Evolutionary conservation across 345 rosid genomes (phyloP).

Genomic region (Heritiera littoralis): DNA sequence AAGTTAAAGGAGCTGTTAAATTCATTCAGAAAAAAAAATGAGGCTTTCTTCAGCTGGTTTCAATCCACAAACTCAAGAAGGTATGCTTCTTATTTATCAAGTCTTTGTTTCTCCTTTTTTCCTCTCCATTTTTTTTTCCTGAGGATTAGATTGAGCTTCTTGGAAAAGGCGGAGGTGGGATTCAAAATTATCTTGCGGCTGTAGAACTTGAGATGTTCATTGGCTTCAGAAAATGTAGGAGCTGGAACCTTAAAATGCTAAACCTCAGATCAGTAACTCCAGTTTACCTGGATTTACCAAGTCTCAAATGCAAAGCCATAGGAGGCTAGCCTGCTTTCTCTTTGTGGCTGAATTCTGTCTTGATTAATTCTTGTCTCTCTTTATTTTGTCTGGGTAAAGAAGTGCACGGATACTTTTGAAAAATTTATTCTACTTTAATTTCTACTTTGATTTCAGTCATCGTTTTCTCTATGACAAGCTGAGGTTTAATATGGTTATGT

Average conservation of each 20-base stretch:
- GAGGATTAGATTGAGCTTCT: constrained; percentile 13
- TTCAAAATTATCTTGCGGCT: background rate
- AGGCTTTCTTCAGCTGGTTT: constrained; percentile 90
- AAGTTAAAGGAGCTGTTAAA: constrained; percentile 14
- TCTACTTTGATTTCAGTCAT: background rate
- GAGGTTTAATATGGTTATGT: background rate
- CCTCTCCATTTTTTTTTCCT: background rate
- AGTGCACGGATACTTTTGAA: background rate
- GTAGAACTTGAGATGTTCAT: constrained; percentile 5
- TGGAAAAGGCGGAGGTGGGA: background rate
- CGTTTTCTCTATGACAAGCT: background rate
- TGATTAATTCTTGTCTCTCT: background rate
- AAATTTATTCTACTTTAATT: background rate
- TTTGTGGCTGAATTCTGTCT: constrained; percentile 12
- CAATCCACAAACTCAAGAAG: constrained; percentile 84
- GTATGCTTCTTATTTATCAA: constrained; percentile 35
- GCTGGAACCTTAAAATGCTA: constrained; percentile 8
- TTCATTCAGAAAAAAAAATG: constrained; percentile 41
- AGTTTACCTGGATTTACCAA: background rate
- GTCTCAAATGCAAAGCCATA: background rate
- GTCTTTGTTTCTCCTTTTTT: background rate
- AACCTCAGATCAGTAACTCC: constrained; percentile 13
- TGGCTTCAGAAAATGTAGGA: background rate
- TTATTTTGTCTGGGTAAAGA: background rate
- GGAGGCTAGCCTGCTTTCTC: background rate